Percentiles rank a stretch among this genome's conserved stretches.
These are phyloP conservation scores for Aspergillus fischeri DNA, from an alignment of 2,329 filamentous ascomycete genomes.

Conservation along the genomic window DNA sequence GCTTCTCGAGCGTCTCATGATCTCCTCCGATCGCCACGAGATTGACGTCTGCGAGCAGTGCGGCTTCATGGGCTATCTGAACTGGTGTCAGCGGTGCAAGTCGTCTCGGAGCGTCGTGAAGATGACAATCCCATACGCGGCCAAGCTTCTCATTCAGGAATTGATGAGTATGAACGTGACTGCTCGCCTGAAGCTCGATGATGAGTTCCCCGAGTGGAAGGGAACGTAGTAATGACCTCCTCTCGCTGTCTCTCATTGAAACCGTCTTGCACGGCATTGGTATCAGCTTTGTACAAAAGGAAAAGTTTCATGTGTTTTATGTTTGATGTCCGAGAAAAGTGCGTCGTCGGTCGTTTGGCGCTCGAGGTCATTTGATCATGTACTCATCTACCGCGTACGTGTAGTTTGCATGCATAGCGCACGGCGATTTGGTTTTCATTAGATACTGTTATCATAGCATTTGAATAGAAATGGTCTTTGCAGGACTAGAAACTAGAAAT, in stretches of 20 bases:
- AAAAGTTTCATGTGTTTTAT: neutral
- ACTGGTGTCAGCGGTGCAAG: conserved; percentile 91
- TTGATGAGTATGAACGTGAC: conserved; percentile 98
- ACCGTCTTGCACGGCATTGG: neutral
- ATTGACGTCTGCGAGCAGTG: conserved; percentile 94
- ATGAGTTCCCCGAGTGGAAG: conserved; percentile 71
- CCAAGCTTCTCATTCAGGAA: conserved; percentile 93
- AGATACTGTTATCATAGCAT: neutral
- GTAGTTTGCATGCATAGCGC: conserved; percentile 23
- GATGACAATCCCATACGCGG: conserved; percentile 97
- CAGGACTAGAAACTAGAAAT: neutral
- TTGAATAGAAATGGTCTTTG: neutral
- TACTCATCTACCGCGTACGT: conserved; percentile 6
- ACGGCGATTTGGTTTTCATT: conserved; percentile 10
- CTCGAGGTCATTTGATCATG: conserved; percentile 1
- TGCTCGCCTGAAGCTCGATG: conserved; percentile 81
- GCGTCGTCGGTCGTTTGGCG: conserved; percentile 1
- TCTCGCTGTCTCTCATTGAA: neutral
- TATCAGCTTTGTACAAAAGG: neutral
- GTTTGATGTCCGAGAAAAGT: neutral
- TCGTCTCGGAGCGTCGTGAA: conserved; percentile 77
- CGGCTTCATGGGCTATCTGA: conserved; percentile 91
- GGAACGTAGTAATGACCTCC: conserved; percentile 23
- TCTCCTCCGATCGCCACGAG: conserved; percentile 82
- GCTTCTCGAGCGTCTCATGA: conserved; percentile 88